Evolutionary conservation across 2,329 filamentous ascomycete species (phyloP).

Genomic region (Bipolaris gigantea): DNA sequence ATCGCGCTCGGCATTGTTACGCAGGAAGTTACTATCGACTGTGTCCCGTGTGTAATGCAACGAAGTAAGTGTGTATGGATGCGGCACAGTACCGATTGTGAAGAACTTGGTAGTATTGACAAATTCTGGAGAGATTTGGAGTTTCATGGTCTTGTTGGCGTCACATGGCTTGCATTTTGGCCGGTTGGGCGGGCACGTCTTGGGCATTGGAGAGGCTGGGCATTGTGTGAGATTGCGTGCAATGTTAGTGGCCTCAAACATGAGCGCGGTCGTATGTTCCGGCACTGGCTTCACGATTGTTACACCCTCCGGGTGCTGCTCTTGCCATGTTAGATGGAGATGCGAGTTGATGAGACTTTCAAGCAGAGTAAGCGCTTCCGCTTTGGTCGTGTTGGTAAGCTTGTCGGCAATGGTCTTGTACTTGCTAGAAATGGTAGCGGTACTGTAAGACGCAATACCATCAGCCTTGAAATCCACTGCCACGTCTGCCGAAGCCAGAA

Average conservation of each 20-base stretch:
- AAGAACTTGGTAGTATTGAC: constrained; percentile 73
- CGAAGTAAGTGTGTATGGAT: constrained; percentile 81
- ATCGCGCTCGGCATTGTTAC: constrained; percentile 69
- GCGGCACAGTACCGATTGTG: constrained; percentile 84
- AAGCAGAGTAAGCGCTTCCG: constrained; percentile 66
- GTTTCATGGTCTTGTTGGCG: constrained; percentile 63
- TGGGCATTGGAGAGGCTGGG: constrained; percentile 69
- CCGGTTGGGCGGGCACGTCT: constrained; percentile 81
- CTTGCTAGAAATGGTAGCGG: constrained; percentile 59
- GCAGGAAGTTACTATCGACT: constrained; percentile 49
- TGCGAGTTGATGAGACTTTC: constrained; percentile 80
- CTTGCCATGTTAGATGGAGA: constrained; percentile 83
- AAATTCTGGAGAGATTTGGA: constrained; percentile 69
- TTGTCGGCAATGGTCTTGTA: constrained; percentile 70
- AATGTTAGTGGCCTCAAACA: constrained; percentile 70
- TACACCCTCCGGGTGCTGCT: constrained; percentile 74
- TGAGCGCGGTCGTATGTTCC: constrained; percentile 71
- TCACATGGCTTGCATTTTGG: constrained; percentile 73
- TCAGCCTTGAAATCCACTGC: constrained; percentile 65
- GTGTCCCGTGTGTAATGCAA: constrained; percentile 61
- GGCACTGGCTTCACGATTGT: constrained; percentile 79
- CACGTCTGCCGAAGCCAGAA: constrained; percentile 59
- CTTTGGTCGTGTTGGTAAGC: constrained; percentile 56
- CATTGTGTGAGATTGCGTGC: constrained; percentile 77
- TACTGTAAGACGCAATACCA: constrained; percentile 77